A percentile compares a stretch with the other conserved stretches of the same genome.
Evolutionary conservation across 2,329 filamentous ascomycete species (phyloP).

Genomic region (Fonsecaea monophora): DNA sequence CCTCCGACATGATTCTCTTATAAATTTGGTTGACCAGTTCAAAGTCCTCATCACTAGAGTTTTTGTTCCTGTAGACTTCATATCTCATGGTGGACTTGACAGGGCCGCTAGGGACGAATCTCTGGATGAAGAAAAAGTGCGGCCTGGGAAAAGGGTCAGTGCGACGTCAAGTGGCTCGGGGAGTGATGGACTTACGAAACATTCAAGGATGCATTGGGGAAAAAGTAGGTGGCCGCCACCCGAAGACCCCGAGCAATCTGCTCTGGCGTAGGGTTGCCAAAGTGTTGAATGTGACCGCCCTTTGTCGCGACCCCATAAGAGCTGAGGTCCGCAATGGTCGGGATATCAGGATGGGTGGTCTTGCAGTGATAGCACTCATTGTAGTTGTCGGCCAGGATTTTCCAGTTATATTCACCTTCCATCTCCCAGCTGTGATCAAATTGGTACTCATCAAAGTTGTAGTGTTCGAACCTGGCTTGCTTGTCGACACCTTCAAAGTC

Average conservation of each 20-base stretch:
- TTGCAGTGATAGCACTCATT: slow-evolving; percentile 63
- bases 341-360: slow-evolving; percentile 64
- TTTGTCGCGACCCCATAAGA: slow-evolving; percentile 62
- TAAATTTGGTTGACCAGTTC: slow-evolving; percentile 65
- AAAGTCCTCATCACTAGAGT: slow-evolving; percentile 65
- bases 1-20: slow-evolving; percentile 69
- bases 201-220: slow-evolving; percentile 47
- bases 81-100: slow-evolving; percentile 64
- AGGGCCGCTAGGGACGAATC: slow-evolving; percentile 64
- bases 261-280: slow-evolving; percentile 46
- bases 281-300: slow-evolving; percentile 62
- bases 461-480: slow-evolving; percentile 54
- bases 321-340: slow-evolving; percentile 60
- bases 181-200: slow-evolving; percentile 41
- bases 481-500: slow-evolving; percentile 59
- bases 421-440: slow-evolving; percentile 66
- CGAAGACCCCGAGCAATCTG: slow-evolving; percentile 25
- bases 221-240: slow-evolving; percentile 46
- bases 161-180: neutral
- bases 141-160: slow-evolving; percentile 47
- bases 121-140: slow-evolving; percentile 69
- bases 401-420: slow-evolving; percentile 66
- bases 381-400: slow-evolving; percentile 68
- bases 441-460: slow-evolving; percentile 61
- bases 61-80: slow-evolving; percentile 68